Evolutionary conservation across 2,329 filamentous ascomycete species (phyloP), one percentile per base, ranked within the genome.

Genomic region (Trichophyton mentagrophytes): DNA sequence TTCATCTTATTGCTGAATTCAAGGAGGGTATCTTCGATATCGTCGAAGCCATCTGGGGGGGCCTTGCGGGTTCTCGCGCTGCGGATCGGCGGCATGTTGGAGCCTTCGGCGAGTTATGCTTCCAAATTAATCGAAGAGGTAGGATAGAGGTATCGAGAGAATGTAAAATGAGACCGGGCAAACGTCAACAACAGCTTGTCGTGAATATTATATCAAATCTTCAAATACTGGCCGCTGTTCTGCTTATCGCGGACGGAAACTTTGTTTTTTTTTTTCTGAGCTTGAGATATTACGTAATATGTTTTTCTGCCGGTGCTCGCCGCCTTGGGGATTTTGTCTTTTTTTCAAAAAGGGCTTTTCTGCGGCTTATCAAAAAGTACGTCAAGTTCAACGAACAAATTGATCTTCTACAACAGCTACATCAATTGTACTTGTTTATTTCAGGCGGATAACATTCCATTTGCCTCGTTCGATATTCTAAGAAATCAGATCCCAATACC

Each of bases 1-100:
- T 85, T 86, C 83, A 86, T 85, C 71, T 84, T 84, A 73, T 85
- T 85, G 69, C 77, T 76, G 72, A 86, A 86, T 66, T 86, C 83
- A 59, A 86, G 78, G 8, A 86, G 78, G 2, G 83, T 86, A 71
- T 86, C 84, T 76, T 86, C 84, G 70, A 86, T 81, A 67, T 86
- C 84, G 65, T 85, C 82, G 74, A 86, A 86, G 71, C 84, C 84
- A 47, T 82, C 81, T 62, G 84, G 84, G 58, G 84, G 84, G 59
- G 83, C 80, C 73, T 85, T 85, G 70, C 81, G 81, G 68, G 79
- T 82, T 69, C 79, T 79, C 61, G 81, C 75, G 44, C 78, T 81
- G 64, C 84, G 80, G 62, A 85, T 75, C 55, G 83, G 82, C 62
- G 84, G 84, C 84, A 86, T 86, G 38, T 15, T 40, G 13, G 13